Base-by-base conservation (phyloP, 2,329 filamentous ascomycete species). In the Apiospora sp. region DNA sequence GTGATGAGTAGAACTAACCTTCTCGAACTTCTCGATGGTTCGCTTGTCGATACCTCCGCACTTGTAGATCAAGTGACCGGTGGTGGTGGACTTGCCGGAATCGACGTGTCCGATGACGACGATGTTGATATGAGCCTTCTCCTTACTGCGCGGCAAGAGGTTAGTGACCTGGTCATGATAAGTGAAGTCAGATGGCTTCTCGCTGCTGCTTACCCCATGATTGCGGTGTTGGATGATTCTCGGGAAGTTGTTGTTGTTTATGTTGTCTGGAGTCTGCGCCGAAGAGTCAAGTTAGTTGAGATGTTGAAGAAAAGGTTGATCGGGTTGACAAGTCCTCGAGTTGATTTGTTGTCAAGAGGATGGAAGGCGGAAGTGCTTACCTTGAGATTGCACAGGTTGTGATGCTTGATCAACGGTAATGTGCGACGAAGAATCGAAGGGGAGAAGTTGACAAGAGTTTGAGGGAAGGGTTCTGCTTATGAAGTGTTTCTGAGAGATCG, bases 1-100 rank as follows among this genome's bases (percentile, higher is more conserved):
- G 3, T 12, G 30, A 19, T 19, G 8, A 41, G 34, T 14, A 74
- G 51, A 74, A 85, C 91, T 86, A 88, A 97, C 95, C 94, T 99
- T 99, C 95, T 99, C 96, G 92, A 99, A 99, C 94, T 99, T 99
- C 93, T 99, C 96, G 86, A 99, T 99, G 88, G 96, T 98, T 95
- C 96, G 96, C 92, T 96, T 95, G 94, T 99, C 96, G 85, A 98
- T 99, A 94, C 96, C 96, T 93, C 96, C 96, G 91, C 96, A 98
- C 93, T 99, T 96, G 95, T 98, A 98, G 94, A 99, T 98, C 92
- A 99, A 92, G 91, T 96, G 92, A 87, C 92, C 91, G 82, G 87
- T 93, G 86, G 86, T 80, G 82, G 79, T 80, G 79, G 75, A 80
- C 74, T 71, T 71, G 70, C 70, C 70, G 70, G 70, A 71, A 89